Percentiles rank a stretch among this genome's conserved stretches.
Evolutionary conservation across 805 yeast genomes (phyloP).

Genomic region (Maudiozyma pseudohumilis): DNA sequence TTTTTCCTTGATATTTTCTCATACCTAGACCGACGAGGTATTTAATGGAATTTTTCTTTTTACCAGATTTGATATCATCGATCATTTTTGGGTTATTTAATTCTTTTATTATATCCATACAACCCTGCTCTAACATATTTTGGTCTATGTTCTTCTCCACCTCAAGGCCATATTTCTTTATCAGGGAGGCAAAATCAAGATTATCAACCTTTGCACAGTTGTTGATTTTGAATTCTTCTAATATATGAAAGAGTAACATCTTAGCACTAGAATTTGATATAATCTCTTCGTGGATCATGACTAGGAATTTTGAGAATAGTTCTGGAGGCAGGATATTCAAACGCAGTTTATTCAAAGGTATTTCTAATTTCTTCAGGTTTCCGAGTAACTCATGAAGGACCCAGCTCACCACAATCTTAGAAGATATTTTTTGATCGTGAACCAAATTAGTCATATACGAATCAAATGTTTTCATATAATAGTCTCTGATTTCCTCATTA

Average conservation of each 20-base stretch:
- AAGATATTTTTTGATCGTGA: slow-evolving; percentile 14
- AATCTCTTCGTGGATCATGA: slow-evolving; percentile 35
- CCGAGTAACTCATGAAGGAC: slow-evolving; percentile 75
- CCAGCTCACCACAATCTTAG: slow-evolving; percentile 60
- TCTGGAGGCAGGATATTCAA: slow-evolving; percentile 30
- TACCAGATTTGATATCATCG: slow-evolving; percentile 44
- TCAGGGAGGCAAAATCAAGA: slow-evolving; percentile 33
- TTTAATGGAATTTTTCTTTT: slow-evolving; percentile 55
- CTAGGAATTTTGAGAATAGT: slow-evolving; percentile 46
- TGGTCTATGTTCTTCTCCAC: slow-evolving; percentile 26
- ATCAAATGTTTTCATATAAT: slow-evolving; percentile 35
- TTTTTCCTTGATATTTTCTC: slow-evolving; percentile 62
- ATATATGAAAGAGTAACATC: slow-evolving; percentile 49
- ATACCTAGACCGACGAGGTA: slow-evolving; percentile 77
- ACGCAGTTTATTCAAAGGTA: slow-evolving; percentile 24
- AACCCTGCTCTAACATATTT: slow-evolving; percentile 31
- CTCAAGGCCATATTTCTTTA: slow-evolving; percentile 45
- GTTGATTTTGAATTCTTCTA: slow-evolving; percentile 38
- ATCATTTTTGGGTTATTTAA: slow-evolving; percentile 43
- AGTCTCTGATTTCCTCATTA: slow-evolving; percentile 35
- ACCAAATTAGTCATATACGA: slow-evolving; percentile 29
- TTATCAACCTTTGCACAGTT: slow-evolving; percentile 5
- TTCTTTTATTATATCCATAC: slow-evolving; percentile 35
- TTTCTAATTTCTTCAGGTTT: slow-evolving; percentile 42
- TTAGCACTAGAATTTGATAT: slow-evolving; percentile 65